phyloP scores from a whole-genome alignment of 495 filamentous ascomycete species.

The Neurospora sp. region DNA sequence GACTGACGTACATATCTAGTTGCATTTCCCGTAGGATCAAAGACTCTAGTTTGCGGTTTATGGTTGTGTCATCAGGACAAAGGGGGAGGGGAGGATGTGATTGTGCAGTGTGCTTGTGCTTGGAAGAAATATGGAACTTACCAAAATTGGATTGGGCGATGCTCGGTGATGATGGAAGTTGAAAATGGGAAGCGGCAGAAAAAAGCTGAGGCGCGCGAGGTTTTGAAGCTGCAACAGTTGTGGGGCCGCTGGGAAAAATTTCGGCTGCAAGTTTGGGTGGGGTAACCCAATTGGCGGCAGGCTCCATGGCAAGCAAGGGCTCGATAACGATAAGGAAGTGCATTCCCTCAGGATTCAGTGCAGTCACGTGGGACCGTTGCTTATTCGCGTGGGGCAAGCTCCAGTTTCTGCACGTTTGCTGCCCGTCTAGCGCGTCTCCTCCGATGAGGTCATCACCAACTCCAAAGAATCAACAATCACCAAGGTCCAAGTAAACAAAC shows the following conservation, averaged over 20 bases:
- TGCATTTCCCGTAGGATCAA: slow-evolving; percentile 93
- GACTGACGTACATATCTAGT: slow-evolving; percentile 98
- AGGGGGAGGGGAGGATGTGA: neutral
- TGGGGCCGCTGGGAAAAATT: slow-evolving; percentile 18
- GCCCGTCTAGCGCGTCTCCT: neutral
- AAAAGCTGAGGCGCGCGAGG: slow-evolving; percentile 11
- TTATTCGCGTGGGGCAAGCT: slow-evolving; percentile 10
- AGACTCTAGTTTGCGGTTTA: slow-evolving; percentile 99
- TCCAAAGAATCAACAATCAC: neutral
- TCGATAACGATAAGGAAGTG: neutral
- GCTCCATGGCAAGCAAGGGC: neutral
- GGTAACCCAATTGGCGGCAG: neutral
- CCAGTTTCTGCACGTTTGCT: neutral
- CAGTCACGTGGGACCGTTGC: slow-evolving; percentile 17
- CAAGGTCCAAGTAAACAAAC: neutral
- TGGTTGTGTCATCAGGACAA: slow-evolving; percentile 47
- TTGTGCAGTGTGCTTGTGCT: slow-evolving; percentile 2
- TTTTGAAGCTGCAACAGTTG: slow-evolving; percentile 24
- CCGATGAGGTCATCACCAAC: neutral
- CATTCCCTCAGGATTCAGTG: neutral
- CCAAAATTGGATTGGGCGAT: slow-evolving; percentile 12
- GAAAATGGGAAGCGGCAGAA: slow-evolving; percentile 9
- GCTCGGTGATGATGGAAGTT: slow-evolving; percentile 8
- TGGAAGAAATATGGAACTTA: slow-evolving; percentile 12
- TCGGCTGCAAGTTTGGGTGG: slow-evolving; percentile 6